phyloP scores from a whole-genome alignment of 75 land plant species.

The Larix kaempferi region DNA sequence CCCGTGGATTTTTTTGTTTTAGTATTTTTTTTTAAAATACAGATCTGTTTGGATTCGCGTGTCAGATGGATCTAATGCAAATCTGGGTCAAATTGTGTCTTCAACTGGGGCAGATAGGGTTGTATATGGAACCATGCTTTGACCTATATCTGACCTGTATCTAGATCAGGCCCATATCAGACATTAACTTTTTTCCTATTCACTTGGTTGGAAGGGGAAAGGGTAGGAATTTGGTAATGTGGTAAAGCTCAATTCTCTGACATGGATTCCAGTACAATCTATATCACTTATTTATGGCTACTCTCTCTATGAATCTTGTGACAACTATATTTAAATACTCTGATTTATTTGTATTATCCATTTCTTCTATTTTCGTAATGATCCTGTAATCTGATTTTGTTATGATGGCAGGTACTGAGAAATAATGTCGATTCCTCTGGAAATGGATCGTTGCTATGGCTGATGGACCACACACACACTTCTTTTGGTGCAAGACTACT shows the following conservation, averaged over 20 bases:
- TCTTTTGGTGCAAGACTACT: slow-evolving; percentile 88
- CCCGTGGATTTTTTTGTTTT: no score
- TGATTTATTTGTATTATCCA: not conserved
- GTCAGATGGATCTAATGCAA: no score
- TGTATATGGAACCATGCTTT: no score
- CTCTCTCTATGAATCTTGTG: not conserved
- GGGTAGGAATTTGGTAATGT: not conserved
- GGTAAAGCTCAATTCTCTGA: not conserved
- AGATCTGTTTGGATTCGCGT: no score
- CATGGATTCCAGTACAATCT: not conserved
- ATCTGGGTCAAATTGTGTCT: no score
- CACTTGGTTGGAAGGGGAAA: no score
- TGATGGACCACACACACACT: slow-evolving; percentile 85
- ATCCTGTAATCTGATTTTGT: not conserved
- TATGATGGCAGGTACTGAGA: slow-evolving; percentile 53
- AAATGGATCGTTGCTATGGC: slow-evolving; percentile 73
- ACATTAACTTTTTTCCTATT: no score
- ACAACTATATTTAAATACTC: not conserved
- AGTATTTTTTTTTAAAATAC: no score
- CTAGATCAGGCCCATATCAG: no score
- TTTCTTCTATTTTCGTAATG: slow-evolving; percentile 1
- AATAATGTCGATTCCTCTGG: slow-evolving; percentile 76
- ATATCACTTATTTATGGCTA: not conserved
- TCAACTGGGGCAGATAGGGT: no score
- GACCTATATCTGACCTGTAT: no score